Base-by-base conservation (phyloP, 257 asterid species). In the Apocynum venetum region DNA sequence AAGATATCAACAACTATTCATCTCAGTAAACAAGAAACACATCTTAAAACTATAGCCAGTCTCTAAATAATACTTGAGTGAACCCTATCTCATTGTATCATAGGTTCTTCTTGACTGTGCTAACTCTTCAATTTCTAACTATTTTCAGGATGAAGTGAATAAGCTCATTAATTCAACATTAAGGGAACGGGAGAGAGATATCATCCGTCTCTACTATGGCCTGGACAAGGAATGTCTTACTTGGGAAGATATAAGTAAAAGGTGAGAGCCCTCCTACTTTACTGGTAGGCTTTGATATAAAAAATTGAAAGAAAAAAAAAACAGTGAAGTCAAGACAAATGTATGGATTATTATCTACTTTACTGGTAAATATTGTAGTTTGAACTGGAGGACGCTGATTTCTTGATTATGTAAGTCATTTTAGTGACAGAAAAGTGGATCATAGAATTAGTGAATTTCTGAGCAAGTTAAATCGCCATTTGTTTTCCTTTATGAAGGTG, bases 221-320 rank as follows among this genome's bases (percentile, higher is more conserved):
- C 84, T 95, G 49, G 97, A 88, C 78, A 84, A 85, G 41, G 97
- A 89, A 88, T 93, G 94, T 76, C 96, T 93, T 79, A 95, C 99
- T 17, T 95, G 99, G 99, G 99, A 95, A 79, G 98, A 93, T 64
- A 95, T 95, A 83, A 91, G 99, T 78, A 90, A 88, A 90, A 80
- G 97, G 98, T 93, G 73, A 63, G 82, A 11, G 55, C 52, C 73
- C 66, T 56, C 53, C 73, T 44, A 63, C 51, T 55, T 55, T 15
- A 4, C 1, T 55, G 31, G 31, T 17, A 55, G 61, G 49, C 49
- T 46, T 55, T 15, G 20, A 55, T 55, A 55, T 4, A 55, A 55
- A 17, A 55, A 55, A 19, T 3, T 53, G 13, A 13, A 47, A 57
- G 17, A 14, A 48, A 19, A 13, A 19, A 25, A 10, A 3, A 47